These are phyloP conservation scores for Colletotrichum liaoningense DNA, from an alignment of 2,329 filamentous ascomycete species.

Conservation along the genomic window DNA sequence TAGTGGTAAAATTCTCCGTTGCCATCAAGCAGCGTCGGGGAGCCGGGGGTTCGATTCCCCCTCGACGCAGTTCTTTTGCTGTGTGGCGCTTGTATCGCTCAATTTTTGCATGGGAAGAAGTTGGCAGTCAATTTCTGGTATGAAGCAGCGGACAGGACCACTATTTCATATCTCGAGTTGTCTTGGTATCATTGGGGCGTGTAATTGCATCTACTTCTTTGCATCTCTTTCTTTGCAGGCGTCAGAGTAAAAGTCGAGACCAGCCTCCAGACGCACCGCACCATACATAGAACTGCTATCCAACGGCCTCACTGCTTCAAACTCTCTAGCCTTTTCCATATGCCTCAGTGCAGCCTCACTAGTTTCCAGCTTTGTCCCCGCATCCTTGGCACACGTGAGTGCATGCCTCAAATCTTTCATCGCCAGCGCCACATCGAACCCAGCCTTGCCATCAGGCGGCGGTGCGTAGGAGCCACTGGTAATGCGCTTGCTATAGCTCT, in stretches of 20 bases:
- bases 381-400: slow-evolving; percentile 10
- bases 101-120: background rate
- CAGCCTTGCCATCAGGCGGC: slow-evolving; percentile 32
- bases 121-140: background rate
- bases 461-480: slow-evolving; percentile 43
- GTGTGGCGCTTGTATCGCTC: background rate
- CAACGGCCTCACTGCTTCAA: background rate
- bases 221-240: slow-evolving; percentile 17
- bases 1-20: slow-evolving; percentile 34
- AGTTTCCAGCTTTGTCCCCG: slow-evolving; percentile 7
- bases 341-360: slow-evolving; percentile 11
- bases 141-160: too few species aligned
- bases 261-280: slow-evolving; percentile 5
- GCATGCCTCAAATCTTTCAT: slow-evolving; percentile 25
- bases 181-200: background rate
- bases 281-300: slow-evolving; percentile 20
- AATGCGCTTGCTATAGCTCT: slow-evolving; percentile 42
- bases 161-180: too few species aligned
- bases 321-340: slow-evolving; percentile 3
- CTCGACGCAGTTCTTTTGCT: slow-evolving; percentile 13
- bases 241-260: slow-evolving; percentile 16
- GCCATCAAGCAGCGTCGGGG: slow-evolving; percentile 28
- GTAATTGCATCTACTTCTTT: background rate
- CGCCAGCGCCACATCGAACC: slow-evolving; percentile 15
- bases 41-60: slow-evolving; percentile 32